Conservation (phyloP, 2,329 filamentous ascomycete species). For the Pseudopithomyces maydicus region DNA sequence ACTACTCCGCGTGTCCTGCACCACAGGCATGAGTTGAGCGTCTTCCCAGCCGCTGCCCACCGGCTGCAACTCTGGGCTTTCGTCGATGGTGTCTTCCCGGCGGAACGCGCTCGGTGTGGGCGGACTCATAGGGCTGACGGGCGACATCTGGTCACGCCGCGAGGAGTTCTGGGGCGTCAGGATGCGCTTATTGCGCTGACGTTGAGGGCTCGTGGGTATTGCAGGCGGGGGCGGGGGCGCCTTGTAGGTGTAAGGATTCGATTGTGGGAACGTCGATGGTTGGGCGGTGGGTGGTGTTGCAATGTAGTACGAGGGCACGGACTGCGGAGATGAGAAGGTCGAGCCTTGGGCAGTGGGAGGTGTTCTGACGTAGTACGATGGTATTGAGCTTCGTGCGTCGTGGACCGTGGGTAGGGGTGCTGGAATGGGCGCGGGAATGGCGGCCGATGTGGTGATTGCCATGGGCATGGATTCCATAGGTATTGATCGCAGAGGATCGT, state of each 20-base stretch:
- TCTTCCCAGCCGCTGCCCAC: constrained; percentile 1
- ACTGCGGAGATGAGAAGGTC: constrained; percentile 8
- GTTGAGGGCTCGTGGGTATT: constrained; percentile 15
- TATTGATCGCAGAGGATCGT: constrained; percentile 10
- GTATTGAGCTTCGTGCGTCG: constrained; percentile 8
- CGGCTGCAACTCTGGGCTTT: constrained; percentile 3
- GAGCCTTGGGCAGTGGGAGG: constrained; percentile 10
- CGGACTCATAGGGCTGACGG: constrained; percentile 16
- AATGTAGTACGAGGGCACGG: constrained; percentile 8
- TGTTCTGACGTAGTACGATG: constrained; percentile 13
- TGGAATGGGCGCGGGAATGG: constrained; percentile 10
- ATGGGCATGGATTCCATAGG: constrained; percentile 6
- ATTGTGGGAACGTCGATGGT: not conserved
- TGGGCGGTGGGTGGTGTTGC: constrained; percentile 4
- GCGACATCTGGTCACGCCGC: constrained; percentile 16
- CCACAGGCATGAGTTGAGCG: constrained; percentile 5
- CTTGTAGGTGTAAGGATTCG: constrained; percentile 3
- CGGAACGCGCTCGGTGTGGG: constrained; percentile 18
- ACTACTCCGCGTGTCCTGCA: constrained; percentile 16
- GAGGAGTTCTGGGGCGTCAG: constrained; percentile 21
- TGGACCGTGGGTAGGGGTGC: not conserved
- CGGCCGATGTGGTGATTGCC: constrained; percentile 8
- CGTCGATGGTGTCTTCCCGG: constrained; percentile 13
- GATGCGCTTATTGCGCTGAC: constrained; percentile 22
- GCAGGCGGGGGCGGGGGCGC: not conserved